Evolutionary conservation across 2,329 filamentous ascomycete species (phyloP).

Genomic region (Botryosphaeria dothidea): DNA sequence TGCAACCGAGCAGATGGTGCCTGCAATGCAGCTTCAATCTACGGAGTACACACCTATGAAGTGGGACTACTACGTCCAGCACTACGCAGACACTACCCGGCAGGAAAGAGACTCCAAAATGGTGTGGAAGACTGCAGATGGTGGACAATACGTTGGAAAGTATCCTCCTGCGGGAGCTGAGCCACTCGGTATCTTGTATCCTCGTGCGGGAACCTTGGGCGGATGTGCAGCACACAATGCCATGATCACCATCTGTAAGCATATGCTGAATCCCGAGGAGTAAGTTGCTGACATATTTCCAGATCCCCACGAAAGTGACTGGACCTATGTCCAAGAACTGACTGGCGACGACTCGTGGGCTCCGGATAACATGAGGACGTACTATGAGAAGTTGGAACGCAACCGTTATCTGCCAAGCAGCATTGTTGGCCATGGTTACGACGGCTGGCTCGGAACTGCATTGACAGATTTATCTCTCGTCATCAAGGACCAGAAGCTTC

Average conservation of each 20-base stretch:
- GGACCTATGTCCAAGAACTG: slow-evolving; percentile 56
- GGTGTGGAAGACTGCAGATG: slow-evolving; percentile 55
- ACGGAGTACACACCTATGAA: slow-evolving; percentile 59
- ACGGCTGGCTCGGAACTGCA: slow-evolving; percentile 53
- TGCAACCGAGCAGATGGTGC: slow-evolving; percentile 50
- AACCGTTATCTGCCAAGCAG: slow-evolving; percentile 50
- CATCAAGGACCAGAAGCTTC: slow-evolving; percentile 53
- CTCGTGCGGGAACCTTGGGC: slow-evolving; percentile 57
- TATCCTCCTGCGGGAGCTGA: slow-evolving; percentile 55
- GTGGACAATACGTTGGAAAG: slow-evolving; percentile 54
- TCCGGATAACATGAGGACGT: slow-evolving; percentile 58
- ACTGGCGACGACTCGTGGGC: slow-evolving; percentile 64
- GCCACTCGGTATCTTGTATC: slow-evolving; percentile 58
- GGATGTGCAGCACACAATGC: slow-evolving; percentile 65
- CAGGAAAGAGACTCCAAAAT: slow-evolving; percentile 62
- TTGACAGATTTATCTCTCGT: slow-evolving; percentile 54
- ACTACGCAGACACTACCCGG: slow-evolving; percentile 57
- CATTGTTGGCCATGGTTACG: slow-evolving; percentile 55
- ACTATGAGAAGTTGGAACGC: slow-evolving; percentile 56
- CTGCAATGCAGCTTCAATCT: slow-evolving; percentile 54
- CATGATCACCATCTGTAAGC: slow-evolving; percentile 56
- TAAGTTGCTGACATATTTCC: background rate
- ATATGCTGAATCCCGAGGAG: background rate
- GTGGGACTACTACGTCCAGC: slow-evolving; percentile 66
- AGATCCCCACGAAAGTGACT: slow-evolving; percentile 59